Evolutionary conservation across 768 basidiomycete genomes (phyloP), one percentile per base, ranked within the genome.

Genomic region (Boletus sp.): DNA sequence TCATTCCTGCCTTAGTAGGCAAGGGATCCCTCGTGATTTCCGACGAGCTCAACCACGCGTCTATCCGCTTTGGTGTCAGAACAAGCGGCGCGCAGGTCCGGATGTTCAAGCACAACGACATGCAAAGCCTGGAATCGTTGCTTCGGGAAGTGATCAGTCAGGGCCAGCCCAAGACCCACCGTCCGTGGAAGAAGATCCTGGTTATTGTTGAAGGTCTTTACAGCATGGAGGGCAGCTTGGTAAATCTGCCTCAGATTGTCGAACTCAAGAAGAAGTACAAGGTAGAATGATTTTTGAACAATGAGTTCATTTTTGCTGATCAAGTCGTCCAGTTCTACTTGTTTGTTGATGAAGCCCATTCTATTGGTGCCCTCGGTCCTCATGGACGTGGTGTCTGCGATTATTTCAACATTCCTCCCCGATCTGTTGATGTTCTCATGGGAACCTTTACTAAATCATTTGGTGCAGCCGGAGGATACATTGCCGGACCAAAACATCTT

Each of bases 181-280:
- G 97, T n/a, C 96, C 96, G 12, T 98, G 97, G 97, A 97, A 96
- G 79, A 98, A 96, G 78, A 98, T 99, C 58, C 73, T 99, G 39
- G 62, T 99, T 44, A 84, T 97, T 53, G 93, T 98, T 12, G 97
- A 99, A 71, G 97, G 97, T 3, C 73, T 99, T 44, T 98, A 93
- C 76, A 94, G 91, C 59, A 99, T 99, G 97, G 97, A 98, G 75
- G 97, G 97, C n/a, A 94, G 92, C 9, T 65, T 98, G 62, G 85
- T 90, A 36, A 85, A 98, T 70, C 67, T 99, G 42, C 97, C 95
- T 4, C 78, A 67, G 12, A 77, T 99, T 53, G 64, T 98, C 55
- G 89, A 90, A 61, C 79, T 99, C 51, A 98, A 97, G 80, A 81
- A 87, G 71, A 89, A 87, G 69, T 98, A 97, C 82, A 98, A 98